Conservation (phyloP, 2,329 filamentous ascomycete genomes). For the Raffaelea deltoideospora region DNA sequence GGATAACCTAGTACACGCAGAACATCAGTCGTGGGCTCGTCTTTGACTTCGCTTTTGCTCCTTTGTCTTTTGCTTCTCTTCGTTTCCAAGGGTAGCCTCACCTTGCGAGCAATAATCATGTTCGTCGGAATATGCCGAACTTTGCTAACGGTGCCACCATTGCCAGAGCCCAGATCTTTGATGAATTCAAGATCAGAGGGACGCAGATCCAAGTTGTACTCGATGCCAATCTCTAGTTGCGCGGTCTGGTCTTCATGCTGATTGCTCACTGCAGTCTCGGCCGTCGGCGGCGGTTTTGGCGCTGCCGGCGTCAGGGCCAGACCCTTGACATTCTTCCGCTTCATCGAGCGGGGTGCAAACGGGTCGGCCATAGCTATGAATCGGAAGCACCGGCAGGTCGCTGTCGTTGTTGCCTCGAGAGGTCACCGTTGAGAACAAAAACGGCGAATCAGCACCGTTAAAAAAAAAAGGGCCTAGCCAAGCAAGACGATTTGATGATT, state of each 20-base stretch:
- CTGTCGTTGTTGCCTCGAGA: too few species aligned
- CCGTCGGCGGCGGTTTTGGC: constrained; percentile 55
- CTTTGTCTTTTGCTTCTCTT: too few species aligned
- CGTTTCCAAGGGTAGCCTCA: constrained; percentile 29
- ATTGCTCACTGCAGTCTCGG: constrained; percentile 56
- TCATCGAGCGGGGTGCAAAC: constrained; percentile 67
- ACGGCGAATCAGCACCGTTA: constrained; percentile 1
- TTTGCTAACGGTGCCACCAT: constrained; percentile 96
- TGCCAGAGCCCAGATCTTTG: constrained; percentile 89
- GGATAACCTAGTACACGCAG: constrained; percentile 78
- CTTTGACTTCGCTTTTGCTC: too few species aligned
- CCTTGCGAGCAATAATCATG: constrained; percentile 96
- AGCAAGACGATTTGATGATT: too few species aligned
- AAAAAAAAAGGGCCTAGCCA: too few species aligned
- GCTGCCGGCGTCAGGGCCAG: constrained; percentile 71
- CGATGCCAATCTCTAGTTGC: constrained; percentile 84
- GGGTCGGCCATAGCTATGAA: constrained; percentile 47
- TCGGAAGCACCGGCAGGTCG: too few species aligned
- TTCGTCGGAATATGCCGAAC: constrained; percentile 90
- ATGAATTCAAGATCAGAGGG: constrained; percentile 86
- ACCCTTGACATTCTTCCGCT: constrained; percentile 95
- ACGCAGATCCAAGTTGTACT: constrained; percentile 85
- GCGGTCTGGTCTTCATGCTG: constrained; percentile 39
- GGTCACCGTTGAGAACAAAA: too few species aligned
- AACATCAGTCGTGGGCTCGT: too few species aligned